Base-by-base conservation (phyloP, 768 basidiomycete species). In the Trametes maxima region DNA sequence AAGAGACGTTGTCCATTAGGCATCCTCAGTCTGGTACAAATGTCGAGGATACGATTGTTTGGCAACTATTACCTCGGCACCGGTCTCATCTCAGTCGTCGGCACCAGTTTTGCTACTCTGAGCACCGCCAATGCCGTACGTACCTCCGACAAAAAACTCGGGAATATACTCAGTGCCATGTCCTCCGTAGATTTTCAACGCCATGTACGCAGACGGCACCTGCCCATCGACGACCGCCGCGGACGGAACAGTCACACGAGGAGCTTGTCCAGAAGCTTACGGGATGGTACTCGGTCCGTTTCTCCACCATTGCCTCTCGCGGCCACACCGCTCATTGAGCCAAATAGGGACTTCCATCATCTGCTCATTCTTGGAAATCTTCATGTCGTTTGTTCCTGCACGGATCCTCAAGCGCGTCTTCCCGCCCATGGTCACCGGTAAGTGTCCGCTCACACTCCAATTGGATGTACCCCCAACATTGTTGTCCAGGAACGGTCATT, bases 291-390 rank as follows among this genome's bases (percentile, higher is more conserved):
- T 93, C 28, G 88, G 91, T 85, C 66, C 45, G 76, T 65, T 16
- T 42, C 28, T 24, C 46, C 28, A 55, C 37, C 8, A 21, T 58
- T 19, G 42, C 25, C 22, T 35, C 24, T 36, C 36, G 13, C 19
- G 47, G 50, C 46, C 28, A 21, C 6, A 10, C 25, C 65, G 66
- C 14, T 65, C 37, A 17, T 3, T 17, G 5, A 33, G 28, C 8
- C 28, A 33, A 11, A 11, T 64, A 87, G 89, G 90, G 12, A 91
- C 92, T 0, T 87, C 88, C 0, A 76, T 92, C 21, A 82, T 92
- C 61, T 92, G 90, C 67, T 84, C 88, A 0, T 85, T 94, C 75
- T 80, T 92, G 44, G 89, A 93, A 73, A 92, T 94, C n/a, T 79
- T 80, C 61, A 74, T 94, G 68, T 85, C 89, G 0, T 92, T 94